A percentile compares a stretch with the other conserved stretches of the same genome.
phyloP scores from a whole-genome alignment of 2,329 filamentous ascomycete species.

The Pleurostoma richardsiae region DNA sequence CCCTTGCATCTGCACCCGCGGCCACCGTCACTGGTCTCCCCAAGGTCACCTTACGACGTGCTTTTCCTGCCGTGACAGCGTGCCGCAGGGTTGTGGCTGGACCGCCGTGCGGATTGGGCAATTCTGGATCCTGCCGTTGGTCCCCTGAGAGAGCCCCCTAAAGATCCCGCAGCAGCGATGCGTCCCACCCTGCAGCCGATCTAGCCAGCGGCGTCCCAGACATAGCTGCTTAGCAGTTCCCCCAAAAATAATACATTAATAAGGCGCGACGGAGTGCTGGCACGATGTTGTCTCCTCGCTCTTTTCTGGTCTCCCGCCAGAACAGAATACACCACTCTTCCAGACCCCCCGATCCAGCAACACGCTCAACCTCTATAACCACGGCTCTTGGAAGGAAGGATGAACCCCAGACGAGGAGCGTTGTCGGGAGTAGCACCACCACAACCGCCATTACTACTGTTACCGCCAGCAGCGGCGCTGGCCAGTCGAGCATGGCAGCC shows the following conservation, averaged over 20 bases:
- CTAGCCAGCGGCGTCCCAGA: no score
- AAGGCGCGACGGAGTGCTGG: background rate
- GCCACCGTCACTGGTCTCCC: no score
- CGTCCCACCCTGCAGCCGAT: no score
- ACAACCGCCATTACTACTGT: conserved; percentile 11
- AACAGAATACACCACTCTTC: conserved; percentile 14
- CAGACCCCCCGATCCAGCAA: conserved; percentile 4
- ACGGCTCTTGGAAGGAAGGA: conserved; percentile 19
- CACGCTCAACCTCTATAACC: conserved; percentile 9
- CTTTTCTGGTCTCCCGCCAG: conserved; percentile 29
- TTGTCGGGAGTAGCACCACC: conserved; percentile 9
- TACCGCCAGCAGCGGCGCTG: conserved; percentile 8
- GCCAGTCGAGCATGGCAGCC: conserved; percentile 11
- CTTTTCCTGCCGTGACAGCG: no score
- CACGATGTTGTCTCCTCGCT: conserved; percentile 33
- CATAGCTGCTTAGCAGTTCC: no score
- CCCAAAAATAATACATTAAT: no score
- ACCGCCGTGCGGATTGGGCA: conserved; percentile 1
- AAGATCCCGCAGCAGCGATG: no score
- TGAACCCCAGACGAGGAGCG: conserved; percentile 14
- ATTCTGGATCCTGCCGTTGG: conserved; percentile 6
- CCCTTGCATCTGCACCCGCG: background rate
- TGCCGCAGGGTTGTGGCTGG: no score
- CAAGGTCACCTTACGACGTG: no score
- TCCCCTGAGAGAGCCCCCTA: no score